These are phyloP conservation scores for Puccinia coronata DNA, from an alignment of 1,284 basidiomycete genomes.

Conservation along the genomic window DNA sequence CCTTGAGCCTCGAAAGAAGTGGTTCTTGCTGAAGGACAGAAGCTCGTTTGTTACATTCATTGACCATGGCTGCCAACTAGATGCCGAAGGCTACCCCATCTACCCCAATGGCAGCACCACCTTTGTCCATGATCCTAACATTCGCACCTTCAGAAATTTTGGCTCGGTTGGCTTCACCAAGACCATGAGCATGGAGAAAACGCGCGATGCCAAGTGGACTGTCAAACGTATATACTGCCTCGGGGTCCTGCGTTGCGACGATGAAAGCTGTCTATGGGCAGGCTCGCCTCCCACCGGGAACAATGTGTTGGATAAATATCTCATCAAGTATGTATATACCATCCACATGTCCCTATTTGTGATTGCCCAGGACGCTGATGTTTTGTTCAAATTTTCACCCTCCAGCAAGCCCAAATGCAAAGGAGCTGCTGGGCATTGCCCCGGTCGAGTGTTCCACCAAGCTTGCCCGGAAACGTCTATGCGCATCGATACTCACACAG, in stretches of 20 bases:
- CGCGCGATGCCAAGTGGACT: not conserved
- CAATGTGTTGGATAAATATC: not conserved
- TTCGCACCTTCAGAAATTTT: not conserved
- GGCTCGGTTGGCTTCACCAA: too few relatives aligned
- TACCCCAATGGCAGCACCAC: not conserved
- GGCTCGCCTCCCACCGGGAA: not conserved
- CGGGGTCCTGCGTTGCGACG: not conserved
- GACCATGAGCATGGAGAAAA: not conserved
- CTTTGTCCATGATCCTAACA: too few relatives aligned
- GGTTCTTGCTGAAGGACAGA: too few relatives aligned
- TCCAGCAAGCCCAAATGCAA: not conserved
- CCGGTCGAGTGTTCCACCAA: too few relatives aligned
- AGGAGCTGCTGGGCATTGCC: not conserved
- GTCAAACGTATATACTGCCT: not conserved
- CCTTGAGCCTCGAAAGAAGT: too few relatives aligned
- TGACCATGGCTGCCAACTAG: not conserved
- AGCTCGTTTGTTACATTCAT: too few relatives aligned
- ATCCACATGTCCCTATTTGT: not conserved
- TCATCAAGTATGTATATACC: not conserved
- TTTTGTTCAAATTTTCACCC: too few relatives aligned
- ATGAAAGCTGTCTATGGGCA: not conserved
- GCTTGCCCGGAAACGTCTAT: not conserved
- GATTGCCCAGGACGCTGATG: not conserved
- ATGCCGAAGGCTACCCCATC: not conserved
- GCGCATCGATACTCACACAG: not conserved